These are phyloP conservation scores for Cladosporium sp. DNA, from an alignment of 2,329 filamentous ascomycete genomes.

Conservation along the genomic window DNA sequence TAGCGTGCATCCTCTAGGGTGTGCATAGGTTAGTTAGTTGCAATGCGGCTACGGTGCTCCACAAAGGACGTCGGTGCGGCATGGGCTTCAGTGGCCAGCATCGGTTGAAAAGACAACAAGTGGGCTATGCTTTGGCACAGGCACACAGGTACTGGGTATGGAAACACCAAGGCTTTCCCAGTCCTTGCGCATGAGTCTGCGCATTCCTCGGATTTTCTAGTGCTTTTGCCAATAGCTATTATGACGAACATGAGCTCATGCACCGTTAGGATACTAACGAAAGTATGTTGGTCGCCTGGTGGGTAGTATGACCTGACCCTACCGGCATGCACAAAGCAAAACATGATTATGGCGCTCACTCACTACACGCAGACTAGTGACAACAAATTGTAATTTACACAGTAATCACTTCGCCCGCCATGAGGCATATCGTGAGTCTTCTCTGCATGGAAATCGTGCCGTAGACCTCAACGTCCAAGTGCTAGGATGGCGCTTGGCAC, in stretches of 20 bases:
- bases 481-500: slow-evolving; percentile 3
- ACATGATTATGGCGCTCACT: too few species aligned
- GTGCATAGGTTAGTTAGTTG: slow-evolving; percentile 6
- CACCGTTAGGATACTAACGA: too few species aligned
- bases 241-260: too few species aligned
- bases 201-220: too few species aligned
- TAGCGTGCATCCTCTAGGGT: slow-evolving; percentile 10
- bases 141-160: not conserved
- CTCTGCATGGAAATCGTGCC: slow-evolving; percentile 8
- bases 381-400: not conserved
- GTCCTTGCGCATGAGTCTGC: too few species aligned
- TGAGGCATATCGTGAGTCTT: not conserved
- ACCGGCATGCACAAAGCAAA: too few species aligned
- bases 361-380: too few species aligned
- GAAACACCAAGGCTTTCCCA: not conserved
- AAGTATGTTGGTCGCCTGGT: too few species aligned
- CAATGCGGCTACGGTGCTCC: slow-evolving; percentile 6
- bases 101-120: not conserved
- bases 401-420: not conserved
- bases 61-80: not conserved
- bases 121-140: slow-evolving; percentile 8
- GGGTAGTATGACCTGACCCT: too few species aligned
- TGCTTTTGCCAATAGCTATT: too few species aligned
- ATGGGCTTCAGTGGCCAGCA: not conserved
- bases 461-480: not conserved